Base-by-base conservation (phyloP, 768 basidiomycete genomes). In the Aureoboletus auriporus region DNA sequence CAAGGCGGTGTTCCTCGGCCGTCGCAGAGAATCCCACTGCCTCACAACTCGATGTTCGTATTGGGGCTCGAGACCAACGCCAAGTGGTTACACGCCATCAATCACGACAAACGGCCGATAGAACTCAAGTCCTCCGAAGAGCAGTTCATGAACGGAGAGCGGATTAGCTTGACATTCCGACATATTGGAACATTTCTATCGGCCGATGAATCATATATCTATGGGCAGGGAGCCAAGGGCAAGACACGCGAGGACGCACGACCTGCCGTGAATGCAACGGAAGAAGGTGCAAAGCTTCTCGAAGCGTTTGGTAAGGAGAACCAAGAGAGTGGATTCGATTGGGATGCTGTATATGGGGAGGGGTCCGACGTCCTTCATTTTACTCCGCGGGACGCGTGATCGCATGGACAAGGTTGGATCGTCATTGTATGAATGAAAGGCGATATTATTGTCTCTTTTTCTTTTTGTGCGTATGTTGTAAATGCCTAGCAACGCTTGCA, bases 21-120 rank as follows among this genome's bases (percentile, higher is more conserved):
- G 1, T 63, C 77, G 0, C 86, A 88, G 61, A 81, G 81, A 51
- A 76, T 91, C 16, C 80, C 83, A 1, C 78, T 92, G 0, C 86
- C 86, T 0, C 82, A 90, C 57, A 89, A 88, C 62, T 89, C 86
- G 5, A 82, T 90, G 76, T 90, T 92, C 62, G 82, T 89, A 50
- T 71, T 91, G 71, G 88, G 88, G 1, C 75, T 80, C 5, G 72
- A 75, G 45, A 90, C 88, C 41, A 92, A 92, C 56, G 69, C 71
- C 46, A 75, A 73, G 49, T 91, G 87, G 85, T 68, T 89, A 46
- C 89, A 92, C 58, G 80, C 78, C 36, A 86, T 92, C 54, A 79
- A 81, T 50, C 79, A 80, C 46, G 89, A 91, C 68, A 89, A 86
- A 53, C 83, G 89, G 1, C 77, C 79, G 4, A 50, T 73, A 4